Conservation (phyloP, 2,329 filamentous ascomycete genomes). For the Venturia nashicola region DNA sequence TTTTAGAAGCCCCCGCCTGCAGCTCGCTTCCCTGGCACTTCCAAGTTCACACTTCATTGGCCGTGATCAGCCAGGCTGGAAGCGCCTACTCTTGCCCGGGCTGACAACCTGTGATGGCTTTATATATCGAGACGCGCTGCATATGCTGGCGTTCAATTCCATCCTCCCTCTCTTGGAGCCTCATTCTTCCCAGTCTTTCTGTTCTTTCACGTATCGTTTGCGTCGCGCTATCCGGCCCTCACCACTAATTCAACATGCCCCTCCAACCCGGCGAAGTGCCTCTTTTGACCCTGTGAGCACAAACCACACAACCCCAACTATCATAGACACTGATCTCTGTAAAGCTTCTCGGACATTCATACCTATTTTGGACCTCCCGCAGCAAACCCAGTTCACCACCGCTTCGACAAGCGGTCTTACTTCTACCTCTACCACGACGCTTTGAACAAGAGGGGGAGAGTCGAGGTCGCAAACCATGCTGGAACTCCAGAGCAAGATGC, state of each 20-base stretch:
- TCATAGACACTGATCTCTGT: constrained; percentile 14
- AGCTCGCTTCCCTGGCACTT: not conserved
- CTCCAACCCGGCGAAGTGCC: constrained; percentile 34
- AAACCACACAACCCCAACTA: not conserved
- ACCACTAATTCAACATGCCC: constrained; percentile 25
- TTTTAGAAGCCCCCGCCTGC: not conserved
- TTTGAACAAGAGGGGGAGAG: constrained; percentile 50
- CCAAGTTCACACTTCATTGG: not conserved
- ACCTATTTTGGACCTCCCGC: constrained; percentile 64
- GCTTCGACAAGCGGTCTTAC: constrained; percentile 70
- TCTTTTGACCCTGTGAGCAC: constrained; percentile 33
- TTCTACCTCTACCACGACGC: constrained; percentile 70
- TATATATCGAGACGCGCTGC: not conserved
- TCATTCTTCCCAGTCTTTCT: not conserved
- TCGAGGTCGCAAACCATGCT: constrained; percentile 65
- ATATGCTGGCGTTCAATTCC: not conserved
- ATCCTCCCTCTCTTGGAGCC: not conserved
- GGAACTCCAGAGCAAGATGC: constrained; percentile 69
- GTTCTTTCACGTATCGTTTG: not conserved
- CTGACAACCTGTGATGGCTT: not conserved
- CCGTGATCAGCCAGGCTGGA: not conserved
- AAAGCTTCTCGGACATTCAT: constrained; percentile 65
- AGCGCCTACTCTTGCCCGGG: not conserved
- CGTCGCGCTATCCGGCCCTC: not conserved
- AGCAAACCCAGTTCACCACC: constrained; percentile 59